Evolutionary conservation across 352 stramenopile genomes (phyloP).

Genomic region (Thraustotheca clavata): DNA sequence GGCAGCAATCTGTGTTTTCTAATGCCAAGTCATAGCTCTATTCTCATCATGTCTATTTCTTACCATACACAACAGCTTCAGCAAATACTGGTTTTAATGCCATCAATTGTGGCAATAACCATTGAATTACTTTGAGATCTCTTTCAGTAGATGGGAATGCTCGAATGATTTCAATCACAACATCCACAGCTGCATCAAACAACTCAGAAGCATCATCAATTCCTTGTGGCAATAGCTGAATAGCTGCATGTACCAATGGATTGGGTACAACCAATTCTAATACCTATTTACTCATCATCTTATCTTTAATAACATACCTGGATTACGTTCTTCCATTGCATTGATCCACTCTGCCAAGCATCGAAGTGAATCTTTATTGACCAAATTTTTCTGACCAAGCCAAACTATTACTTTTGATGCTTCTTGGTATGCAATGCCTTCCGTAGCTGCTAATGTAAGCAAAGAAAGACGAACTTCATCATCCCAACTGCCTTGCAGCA

Average conservation of each 20-base stretch:
- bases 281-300: constrained; percentile 40
- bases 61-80: constrained; percentile 26
- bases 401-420: constrained; percentile 16
- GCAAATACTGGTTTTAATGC: constrained; percentile 47
- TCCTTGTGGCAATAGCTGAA: constrained; percentile 51
- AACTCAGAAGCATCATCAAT: constrained; percentile 35
- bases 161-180: constrained; percentile 69
- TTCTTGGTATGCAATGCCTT: constrained; percentile 12
- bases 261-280: constrained; percentile 45
- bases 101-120: constrained; percentile 71
- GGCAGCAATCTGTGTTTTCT: constrained; percentile 66
- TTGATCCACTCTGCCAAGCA: constrained; percentile 9
- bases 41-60: no score
- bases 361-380: constrained; percentile 30
- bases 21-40: constrained; percentile 4
- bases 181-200: constrained; percentile 76
- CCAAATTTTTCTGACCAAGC: not conserved
- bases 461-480: constrained; percentile 10
- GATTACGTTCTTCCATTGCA: constrained; percentile 30
- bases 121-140: constrained; percentile 52
- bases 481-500: constrained; percentile 13
- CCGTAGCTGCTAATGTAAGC: constrained; percentile 11
- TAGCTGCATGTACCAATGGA: constrained; percentile 53
- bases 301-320: constrained; percentile 21
- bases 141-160: constrained; percentile 43